phyloP scores from a whole-genome alignment of 345 rosid species.

The Arabidopsis arenosa region DNA sequence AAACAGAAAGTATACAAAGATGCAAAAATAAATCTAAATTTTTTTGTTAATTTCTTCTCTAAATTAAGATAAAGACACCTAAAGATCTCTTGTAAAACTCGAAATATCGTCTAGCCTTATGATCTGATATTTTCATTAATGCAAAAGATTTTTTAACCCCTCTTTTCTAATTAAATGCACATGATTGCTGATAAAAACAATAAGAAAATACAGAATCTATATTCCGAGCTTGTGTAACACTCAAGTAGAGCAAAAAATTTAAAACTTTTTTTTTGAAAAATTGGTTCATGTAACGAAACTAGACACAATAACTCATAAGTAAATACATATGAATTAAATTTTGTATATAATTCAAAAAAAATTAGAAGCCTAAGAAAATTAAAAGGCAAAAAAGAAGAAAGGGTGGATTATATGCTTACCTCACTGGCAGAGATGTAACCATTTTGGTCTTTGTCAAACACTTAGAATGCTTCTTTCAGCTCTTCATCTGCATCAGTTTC shows the following conservation, averaged over 20 bases:
- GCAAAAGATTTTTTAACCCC: conserved; percentile 15
- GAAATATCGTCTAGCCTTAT: conserved; percentile 18
- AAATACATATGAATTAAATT: neutral
- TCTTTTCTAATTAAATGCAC: conserved; percentile 1
- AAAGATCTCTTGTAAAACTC: conserved; percentile 31
- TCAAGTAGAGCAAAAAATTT: neutral
- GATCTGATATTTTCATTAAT: conserved; percentile 7
- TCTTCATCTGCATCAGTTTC: conserved; percentile 80
- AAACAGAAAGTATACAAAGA: too few species aligned
- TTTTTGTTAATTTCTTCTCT: conserved; percentile 31
- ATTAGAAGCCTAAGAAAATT: neutral
- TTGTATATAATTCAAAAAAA: neutral
- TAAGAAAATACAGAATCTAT: neutral
- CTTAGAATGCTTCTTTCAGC: conserved; percentile 84
- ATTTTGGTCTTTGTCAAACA: conserved; percentile 87
- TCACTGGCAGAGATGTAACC: conserved; percentile 83
- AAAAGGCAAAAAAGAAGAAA: neutral
- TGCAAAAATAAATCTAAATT: too few species aligned
- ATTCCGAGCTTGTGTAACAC: neutral
- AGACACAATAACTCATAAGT: neutral
- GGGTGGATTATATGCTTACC: conserved; percentile 44
- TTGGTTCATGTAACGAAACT: neutral
- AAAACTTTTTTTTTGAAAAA: neutral
- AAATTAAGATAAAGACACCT: conserved; percentile 9
- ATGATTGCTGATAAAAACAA: neutral